phyloP scores from a whole-genome alignment of 352 stramenopile species.

The Globisporangium heterothallicum region DNA sequence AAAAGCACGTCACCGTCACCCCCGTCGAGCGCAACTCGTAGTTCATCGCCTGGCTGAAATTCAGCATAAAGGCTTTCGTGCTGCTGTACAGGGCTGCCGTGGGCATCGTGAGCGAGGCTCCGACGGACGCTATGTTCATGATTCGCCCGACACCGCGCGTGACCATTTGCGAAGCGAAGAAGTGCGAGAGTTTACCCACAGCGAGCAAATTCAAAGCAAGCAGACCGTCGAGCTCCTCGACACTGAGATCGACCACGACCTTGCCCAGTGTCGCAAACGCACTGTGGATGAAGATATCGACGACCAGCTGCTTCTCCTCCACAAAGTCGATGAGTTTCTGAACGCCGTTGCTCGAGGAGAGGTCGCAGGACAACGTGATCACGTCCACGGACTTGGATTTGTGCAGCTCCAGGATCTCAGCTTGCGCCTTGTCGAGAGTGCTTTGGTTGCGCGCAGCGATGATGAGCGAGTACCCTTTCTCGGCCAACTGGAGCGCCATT shows the following conservation, averaged over 20 bases:
- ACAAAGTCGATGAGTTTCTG: conserved; percentile 30
- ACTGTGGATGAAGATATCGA: conserved; percentile 82
- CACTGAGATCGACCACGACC: not conserved
- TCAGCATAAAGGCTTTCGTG: conserved; percentile 61
- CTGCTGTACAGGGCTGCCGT: conserved; percentile 58
- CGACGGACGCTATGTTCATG: conserved; percentile 71
- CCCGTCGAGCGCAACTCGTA: conserved; percentile 55
- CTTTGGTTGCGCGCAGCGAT: conserved; percentile 39
- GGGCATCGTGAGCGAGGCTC: conserved; percentile 40
- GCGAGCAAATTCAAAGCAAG: conserved; percentile 57
- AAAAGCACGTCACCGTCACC: conserved; percentile 64
- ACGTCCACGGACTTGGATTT: conserved; percentile 25
- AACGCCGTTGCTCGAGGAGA: conserved; percentile 32
- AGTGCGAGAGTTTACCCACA: conserved; percentile 42
- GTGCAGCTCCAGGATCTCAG: conserved; percentile 45
- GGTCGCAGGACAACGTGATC: conserved; percentile 38
- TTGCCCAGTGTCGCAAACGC: conserved; percentile 14
- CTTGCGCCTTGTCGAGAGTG: conserved; percentile 42
- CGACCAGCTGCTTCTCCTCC: conserved; percentile 31
- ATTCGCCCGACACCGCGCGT: conserved; percentile 55
- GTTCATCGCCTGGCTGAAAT: conserved; percentile 63
- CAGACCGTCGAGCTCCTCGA: conserved; percentile 34
- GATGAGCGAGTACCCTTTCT: conserved; percentile 56
- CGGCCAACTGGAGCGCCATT: conserved; percentile 58
- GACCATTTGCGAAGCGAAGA: conserved; percentile 65